Evolutionary conservation across 768 basidiomycete genomes (phyloP).

Genomic region (Amanita fuliginea): DNA sequence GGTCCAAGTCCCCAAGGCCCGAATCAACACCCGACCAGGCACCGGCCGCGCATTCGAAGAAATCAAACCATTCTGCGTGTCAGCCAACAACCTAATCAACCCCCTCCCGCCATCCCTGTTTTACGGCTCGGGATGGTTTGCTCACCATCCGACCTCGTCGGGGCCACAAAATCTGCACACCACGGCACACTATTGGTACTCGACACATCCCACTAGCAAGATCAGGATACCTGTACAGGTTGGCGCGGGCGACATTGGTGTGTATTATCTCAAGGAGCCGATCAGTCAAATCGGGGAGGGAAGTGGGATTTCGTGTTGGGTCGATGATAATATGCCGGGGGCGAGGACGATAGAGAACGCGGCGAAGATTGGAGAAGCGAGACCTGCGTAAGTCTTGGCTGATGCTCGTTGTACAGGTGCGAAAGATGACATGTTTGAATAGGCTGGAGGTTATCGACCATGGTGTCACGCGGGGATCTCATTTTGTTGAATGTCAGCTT

Average conservation of each 20-base stretch:
- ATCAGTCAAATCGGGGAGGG: slow-evolving; percentile 44
- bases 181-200: slow-evolving; percentile 84
- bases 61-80: slow-evolving; percentile 84
- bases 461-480: slow-evolving; percentile 75
- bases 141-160: slow-evolving; percentile 49
- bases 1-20: slow-evolving; percentile 55
- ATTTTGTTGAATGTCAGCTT: slow-evolving; percentile 87
- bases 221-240: slow-evolving; percentile 77
- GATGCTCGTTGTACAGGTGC: not conserved
- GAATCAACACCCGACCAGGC: slow-evolving; percentile 58
- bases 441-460: slow-evolving; percentile 84
- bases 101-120: slow-evolving; percentile 92
- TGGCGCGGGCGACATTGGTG: slow-evolving; percentile 84
- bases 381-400: slow-evolving; percentile 48
- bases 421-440: slow-evolving; percentile 4
- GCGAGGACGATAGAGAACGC: slow-evolving; percentile 70
- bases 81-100: slow-evolving; percentile 97
- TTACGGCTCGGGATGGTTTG: slow-evolving; percentile 87
- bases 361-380: slow-evolving; percentile 48
- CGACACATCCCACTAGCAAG: slow-evolving; percentile 73
- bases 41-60: slow-evolving; percentile 48
- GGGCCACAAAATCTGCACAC: slow-evolving; percentile 33
- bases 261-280: slow-evolving; percentile 83
- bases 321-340: slow-evolving; percentile 88
- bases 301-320: slow-evolving; percentile 85